phyloP scores from a whole-genome alignment of 225 moss, liverwort and hornwort species.

The Asterella californica region DNA sequence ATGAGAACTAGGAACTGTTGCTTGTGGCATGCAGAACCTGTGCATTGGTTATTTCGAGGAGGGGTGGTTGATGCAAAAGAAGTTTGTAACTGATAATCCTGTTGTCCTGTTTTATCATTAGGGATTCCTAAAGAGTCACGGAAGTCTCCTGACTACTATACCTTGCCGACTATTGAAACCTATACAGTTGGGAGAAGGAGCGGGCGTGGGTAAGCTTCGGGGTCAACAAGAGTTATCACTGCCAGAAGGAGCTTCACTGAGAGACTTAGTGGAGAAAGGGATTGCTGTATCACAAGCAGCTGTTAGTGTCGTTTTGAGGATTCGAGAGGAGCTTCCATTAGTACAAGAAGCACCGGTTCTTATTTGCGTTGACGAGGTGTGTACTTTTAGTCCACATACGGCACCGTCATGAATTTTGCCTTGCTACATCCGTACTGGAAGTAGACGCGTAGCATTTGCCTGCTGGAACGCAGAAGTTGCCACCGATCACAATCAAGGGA shows the following conservation, averaged over 20 bases:
- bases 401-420: background rate
- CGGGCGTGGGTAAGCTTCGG: constrained; percentile 70
- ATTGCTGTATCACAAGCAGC: constrained; percentile 81
- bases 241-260: constrained; percentile 58
- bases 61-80: background rate
- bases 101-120: constrained; percentile 21
- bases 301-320: constrained; percentile 72
- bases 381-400: background rate
- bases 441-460: background rate
- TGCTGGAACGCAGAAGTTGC: background rate
- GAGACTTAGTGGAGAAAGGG: constrained; percentile 90
- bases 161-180: constrained; percentile 68
- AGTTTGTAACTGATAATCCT: background rate
- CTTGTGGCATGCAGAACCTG: background rate
- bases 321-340: constrained; percentile 79
- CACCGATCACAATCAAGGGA: background rate
- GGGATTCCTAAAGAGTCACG: constrained; percentile 88
- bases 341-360: constrained; percentile 82
- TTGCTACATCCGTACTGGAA: background rate
- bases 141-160: constrained; percentile 56
- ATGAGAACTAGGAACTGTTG: background rate
- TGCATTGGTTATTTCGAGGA: background rate
- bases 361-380: constrained; percentile 89
- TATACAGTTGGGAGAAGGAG: constrained; percentile 81
- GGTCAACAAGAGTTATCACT: constrained; percentile 69